Percentiles rank a stretch among this genome's conserved stretches.
Conservation (phyloP, 2,329 filamentous ascomycete genomes). For the Exophiala sp. region DNA sequence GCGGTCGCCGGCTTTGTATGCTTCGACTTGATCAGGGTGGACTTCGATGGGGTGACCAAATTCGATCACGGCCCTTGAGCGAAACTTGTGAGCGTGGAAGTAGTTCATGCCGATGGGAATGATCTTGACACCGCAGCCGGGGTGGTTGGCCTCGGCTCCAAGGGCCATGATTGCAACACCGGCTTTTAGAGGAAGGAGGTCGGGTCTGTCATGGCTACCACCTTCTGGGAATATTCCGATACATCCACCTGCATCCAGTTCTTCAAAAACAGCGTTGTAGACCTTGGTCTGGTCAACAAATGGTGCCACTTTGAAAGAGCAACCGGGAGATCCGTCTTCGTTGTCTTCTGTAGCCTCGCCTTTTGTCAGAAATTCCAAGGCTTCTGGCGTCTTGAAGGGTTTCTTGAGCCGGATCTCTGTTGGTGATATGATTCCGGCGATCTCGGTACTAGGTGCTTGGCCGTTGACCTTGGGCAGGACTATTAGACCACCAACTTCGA, state of each 20-base stretch:
- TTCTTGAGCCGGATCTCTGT: conserved; percentile 85
- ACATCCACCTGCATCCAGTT: conserved; percentile 77
- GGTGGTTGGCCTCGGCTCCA: conserved; percentile 78
- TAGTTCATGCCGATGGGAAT: conserved; percentile 99
- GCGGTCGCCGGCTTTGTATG: conserved; percentile 78
- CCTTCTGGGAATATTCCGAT: conserved; percentile 97
- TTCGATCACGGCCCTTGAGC: conserved; percentile 90
- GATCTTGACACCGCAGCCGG: conserved; percentile 85
- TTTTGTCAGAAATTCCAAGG: conserved; percentile 77
- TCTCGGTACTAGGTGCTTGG: conserved; percentile 75
- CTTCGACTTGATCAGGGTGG: conserved; percentile 73
- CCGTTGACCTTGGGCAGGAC: conserved; percentile 83
- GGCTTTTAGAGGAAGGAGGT: conserved; percentile 87
- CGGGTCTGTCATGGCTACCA: conserved; percentile 90
- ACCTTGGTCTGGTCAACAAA: conserved; percentile 93
- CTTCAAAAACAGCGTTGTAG: conserved; percentile 86
- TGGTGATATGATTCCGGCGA: conserved; percentile 73
- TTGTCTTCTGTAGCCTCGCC: conserved; percentile 58
- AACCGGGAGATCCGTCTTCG: conserved; percentile 66
- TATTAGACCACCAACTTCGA: conserved; percentile 75
- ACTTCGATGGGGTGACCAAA: conserved; percentile 89
- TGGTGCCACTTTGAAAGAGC: conserved; percentile 81
- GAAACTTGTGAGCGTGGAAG: conserved; percentile 98
- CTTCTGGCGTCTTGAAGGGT: conserved; percentile 72
- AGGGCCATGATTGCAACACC: conserved; percentile 98